Evolutionary conservation across 495 filamentous ascomycete species (phyloP), one percentile per base, ranked within the genome.

Genomic region (Jackrogersella multiformis): DNA sequence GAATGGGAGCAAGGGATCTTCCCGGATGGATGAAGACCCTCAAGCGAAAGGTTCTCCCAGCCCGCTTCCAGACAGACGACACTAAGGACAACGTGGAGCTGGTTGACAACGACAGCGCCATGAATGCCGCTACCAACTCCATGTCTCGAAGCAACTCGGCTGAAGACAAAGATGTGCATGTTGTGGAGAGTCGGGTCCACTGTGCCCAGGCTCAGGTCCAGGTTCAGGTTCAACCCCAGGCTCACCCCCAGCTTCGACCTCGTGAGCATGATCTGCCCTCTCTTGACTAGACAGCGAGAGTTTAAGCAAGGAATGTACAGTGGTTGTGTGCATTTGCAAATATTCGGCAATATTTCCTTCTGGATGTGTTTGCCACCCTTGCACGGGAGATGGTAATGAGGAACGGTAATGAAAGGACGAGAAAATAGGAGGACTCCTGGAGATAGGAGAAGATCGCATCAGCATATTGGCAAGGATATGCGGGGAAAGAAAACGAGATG

Each of bases 1-100:
- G 81, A 56, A 64, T 77, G 7, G 70, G 66, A 69, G 73, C 24
- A 41, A 73, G 59, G 59, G 75, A 67, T 72, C 68, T 44, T 76
- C 79, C 79, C 48, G 72, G 44, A 36, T 80, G 49, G 74, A 68
- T 42, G 56, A 58, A 49, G 54, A 57, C 51, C 16, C 53, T 71
- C 34, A 59, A 42, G 44, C 26, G 41, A 56, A 70, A 61, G 45
- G 16, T 70, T 2, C 55, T 69, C 9, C 56, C 65, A 4, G 36
- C 49, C 15, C 52, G 51, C 34, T 53, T 42, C 15, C 51, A 58
- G 42, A 24, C 49, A 1, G 61, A 49, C 36, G 57, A 61, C n/a
- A 65, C 67, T 10, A 74, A 76, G 42, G 70, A 66, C 26, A 70
- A 48, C 7, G 62, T 76, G 49, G 72, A 76, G 55, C 44, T 74